Evolutionary conservation across 2,329 filamentous ascomycete genomes (phyloP).

Genomic region (Knufia fluminis): DNA sequence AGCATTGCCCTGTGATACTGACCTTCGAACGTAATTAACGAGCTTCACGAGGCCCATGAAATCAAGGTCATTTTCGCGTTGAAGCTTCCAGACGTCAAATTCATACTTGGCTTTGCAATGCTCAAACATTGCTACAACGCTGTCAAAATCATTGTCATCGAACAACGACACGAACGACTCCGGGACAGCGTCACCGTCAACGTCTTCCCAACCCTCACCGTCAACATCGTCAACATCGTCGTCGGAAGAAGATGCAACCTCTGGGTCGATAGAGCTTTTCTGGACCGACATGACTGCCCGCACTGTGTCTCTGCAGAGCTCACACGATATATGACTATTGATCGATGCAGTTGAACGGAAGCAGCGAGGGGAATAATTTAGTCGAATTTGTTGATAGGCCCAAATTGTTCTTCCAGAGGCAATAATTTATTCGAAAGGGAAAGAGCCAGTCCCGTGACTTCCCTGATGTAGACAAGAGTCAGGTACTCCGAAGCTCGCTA

Average conservation of each 20-base stretch:
- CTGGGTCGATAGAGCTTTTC: background rate
- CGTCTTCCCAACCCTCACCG: constrained; percentile 49
- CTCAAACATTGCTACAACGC: constrained; percentile 55
- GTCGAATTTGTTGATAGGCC: no score
- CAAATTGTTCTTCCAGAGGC: no score
- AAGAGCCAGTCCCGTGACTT: background rate
- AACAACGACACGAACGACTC: constrained; percentile 60
- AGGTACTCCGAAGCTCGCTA: background rate
- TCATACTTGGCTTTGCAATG: constrained; percentile 57
- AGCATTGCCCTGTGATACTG: constrained; percentile 38
- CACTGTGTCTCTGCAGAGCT: no score
- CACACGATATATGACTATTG: no score
- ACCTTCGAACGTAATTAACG: constrained; percentile 55
- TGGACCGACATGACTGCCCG: background rate
- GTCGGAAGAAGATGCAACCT: background rate
- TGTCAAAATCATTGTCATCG: constrained; percentile 56
- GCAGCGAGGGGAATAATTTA: no score
- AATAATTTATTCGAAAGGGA: background rate
- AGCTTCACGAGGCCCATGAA: constrained; percentile 66
- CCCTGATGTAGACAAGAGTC: background rate
- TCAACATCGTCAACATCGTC: constrained; percentile 29
- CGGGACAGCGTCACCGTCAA: constrained; percentile 53
- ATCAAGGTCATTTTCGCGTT: constrained; percentile 51
- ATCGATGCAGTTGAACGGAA: no score
- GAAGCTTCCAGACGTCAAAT: constrained; percentile 57